A percentile compares a stretch with the other conserved stretches of the same genome.
Evolutionary conservation across 345 rosid genomes (phyloP).

Genomic region (Melaleuca quinquenervia): DNA sequence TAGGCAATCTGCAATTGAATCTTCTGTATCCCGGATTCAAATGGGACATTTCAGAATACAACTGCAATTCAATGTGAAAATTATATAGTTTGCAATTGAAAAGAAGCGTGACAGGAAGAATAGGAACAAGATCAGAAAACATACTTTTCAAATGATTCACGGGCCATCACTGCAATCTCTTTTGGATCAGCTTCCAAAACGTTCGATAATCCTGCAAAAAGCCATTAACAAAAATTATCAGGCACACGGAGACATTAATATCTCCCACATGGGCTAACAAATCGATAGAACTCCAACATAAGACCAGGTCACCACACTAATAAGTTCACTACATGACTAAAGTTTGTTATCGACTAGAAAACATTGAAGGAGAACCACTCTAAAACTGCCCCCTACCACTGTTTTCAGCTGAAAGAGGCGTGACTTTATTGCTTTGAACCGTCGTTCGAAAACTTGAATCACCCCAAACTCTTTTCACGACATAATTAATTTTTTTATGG

Average conservation of each 20-base stretch:
- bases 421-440: not conserved
- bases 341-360: not conserved
- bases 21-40: not conserved
- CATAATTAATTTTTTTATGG: constrained; percentile 27
- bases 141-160: constrained; percentile 51
- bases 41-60: not conserved
- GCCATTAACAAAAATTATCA: not conserved
- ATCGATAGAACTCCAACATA: not conserved
- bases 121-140: not conserved
- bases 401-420: constrained; percentile 12
- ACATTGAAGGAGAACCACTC: not conserved
- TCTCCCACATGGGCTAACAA: not conserved
- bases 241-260: not conserved
- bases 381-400: constrained; percentile 18
- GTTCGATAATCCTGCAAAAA: constrained; percentile 35
- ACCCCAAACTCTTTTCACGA: constrained; percentile 22
- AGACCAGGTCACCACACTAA: not conserved
- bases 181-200: constrained; percentile 62
- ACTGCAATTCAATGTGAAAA: not conserved
- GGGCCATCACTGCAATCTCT: constrained; percentile 66
- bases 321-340: not conserved
- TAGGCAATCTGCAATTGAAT: not conserved
- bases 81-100: not conserved
- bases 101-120: not conserved
- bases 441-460: constrained; percentile 6